Conservation (phyloP, 2,329 filamentous ascomycete species). For the Berkeleyomyces rouxiae region DNA sequence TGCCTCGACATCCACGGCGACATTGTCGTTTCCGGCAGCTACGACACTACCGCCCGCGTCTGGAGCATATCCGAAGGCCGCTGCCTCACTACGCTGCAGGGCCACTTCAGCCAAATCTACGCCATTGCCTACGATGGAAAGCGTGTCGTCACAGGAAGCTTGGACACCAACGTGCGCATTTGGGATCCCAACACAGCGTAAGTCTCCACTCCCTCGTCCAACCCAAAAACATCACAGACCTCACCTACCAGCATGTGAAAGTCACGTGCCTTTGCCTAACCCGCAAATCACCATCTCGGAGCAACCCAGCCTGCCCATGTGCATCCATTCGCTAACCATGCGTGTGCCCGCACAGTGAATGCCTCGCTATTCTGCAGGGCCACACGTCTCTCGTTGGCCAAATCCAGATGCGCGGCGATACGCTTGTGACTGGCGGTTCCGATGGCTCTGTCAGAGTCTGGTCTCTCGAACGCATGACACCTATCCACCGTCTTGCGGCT, state of each 20-base stretch:
- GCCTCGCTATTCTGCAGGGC: conserved; percentile 82
- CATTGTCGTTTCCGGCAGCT: conserved; percentile 92
- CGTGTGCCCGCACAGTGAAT: conserved; percentile 35
- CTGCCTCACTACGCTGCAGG: conserved; percentile 75
- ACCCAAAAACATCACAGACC: not conserved
- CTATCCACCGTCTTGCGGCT: conserved; percentile 85
- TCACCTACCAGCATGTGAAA: not conserved
- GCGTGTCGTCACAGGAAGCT: conserved; percentile 81
- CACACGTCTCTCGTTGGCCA: conserved; percentile 95
- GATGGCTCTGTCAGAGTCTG: conserved; percentile 93
- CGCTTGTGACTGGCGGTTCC: conserved; percentile 85
- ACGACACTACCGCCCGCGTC: conserved; percentile 90
- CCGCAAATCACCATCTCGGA: not conserved
- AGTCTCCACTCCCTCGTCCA: conserved; percentile 21
- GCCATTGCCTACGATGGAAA: conserved; percentile 94
- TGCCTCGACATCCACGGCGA: conserved; percentile 94
- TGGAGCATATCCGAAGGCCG: conserved; percentile 96
- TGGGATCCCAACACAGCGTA: conserved; percentile 86
- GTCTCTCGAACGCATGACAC: conserved; percentile 78
- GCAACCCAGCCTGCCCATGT: not conserved
- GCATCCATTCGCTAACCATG: conserved; percentile 19
- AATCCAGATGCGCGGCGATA: conserved; percentile 86
- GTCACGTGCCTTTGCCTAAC: not conserved
- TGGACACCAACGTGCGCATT: conserved; percentile 92
- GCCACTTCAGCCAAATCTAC: conserved; percentile 98